These are phyloP conservation scores for Talaromyces piceae DNA, from an alignment of 2,329 filamentous ascomycete species.

Conservation along the genomic window DNA sequence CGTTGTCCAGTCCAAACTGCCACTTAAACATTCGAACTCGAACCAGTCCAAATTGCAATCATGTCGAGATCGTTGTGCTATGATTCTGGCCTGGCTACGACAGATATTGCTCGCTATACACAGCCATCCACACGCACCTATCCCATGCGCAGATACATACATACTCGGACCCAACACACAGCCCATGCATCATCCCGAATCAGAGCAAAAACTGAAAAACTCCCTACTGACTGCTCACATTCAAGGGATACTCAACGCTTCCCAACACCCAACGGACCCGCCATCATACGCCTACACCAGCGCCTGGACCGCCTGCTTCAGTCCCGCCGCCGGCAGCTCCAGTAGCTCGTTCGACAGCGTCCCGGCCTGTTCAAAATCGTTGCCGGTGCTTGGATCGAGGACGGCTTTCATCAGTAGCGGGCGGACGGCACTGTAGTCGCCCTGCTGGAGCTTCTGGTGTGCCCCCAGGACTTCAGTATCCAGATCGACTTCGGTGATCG, in stretches of 20 bases:
- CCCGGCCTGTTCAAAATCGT: slow-evolving; percentile 12
- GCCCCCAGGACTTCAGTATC: slow-evolving; percentile 7
- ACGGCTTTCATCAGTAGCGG: slow-evolving; percentile 7
- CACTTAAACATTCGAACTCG: too few relatives aligned
- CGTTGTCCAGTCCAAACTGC: too few relatives aligned
- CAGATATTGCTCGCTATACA: not conserved
- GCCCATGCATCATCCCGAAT: not conserved
- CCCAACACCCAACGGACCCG: too few relatives aligned
- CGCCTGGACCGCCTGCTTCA: not conserved
- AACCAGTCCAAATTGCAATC: too few relatives aligned
- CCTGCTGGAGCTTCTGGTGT: slow-evolving; percentile 7
- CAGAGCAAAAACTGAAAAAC: not conserved
- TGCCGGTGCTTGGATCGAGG: slow-evolving; percentile 8
- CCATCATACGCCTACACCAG: not conserved
- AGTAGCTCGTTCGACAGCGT: slow-evolving; percentile 11
- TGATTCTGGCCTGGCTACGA: too few relatives aligned
- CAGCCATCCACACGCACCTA: not conserved
- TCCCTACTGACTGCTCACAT: too few relatives aligned
- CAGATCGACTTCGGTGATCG: slow-evolving; percentile 7
- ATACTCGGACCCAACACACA: not conserved
- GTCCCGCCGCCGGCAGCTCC: slow-evolving; percentile 2
- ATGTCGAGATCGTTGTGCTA: too few relatives aligned
- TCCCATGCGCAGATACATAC: not conserved
- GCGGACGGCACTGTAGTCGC: slow-evolving; percentile 11
- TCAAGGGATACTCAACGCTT: too few relatives aligned